A percentile compares a stretch with the other conserved stretches of the same genome.
These are phyloP conservation scores for Populus tremula DNA, from an alignment of 345 rosid genomes.

Conservation along the genomic window DNA sequence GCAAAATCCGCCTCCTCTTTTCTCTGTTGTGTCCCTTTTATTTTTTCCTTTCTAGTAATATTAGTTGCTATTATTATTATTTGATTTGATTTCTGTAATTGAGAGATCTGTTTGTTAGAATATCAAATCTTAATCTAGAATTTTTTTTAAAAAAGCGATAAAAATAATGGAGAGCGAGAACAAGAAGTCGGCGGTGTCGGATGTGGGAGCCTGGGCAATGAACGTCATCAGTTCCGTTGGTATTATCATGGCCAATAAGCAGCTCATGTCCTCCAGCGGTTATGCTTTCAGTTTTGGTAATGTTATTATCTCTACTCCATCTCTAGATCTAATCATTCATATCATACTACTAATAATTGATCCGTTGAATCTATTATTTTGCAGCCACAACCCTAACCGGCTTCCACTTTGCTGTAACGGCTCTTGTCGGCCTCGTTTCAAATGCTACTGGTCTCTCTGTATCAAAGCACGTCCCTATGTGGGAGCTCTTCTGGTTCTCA, in stretches of 20 bases:
- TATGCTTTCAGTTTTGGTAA: constrained; percentile 79
- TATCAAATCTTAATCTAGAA: background rate
- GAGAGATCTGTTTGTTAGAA: background rate
- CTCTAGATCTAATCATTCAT: background rate
- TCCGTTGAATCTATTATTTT: background rate
- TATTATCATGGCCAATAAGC: constrained; percentile 95
- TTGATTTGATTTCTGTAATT: no score
- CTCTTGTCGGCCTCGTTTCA: constrained; percentile 76
- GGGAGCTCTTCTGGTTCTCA: constrained; percentile 98
- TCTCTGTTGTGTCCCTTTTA: background rate
- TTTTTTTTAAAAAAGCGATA: background rate
- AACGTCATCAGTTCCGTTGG: constrained; percentile 90
- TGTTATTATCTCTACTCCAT: background rate
- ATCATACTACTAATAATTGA: background rate
- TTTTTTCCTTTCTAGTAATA: background rate
- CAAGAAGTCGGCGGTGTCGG: constrained; percentile 68
- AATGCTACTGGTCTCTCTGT: constrained; percentile 82
- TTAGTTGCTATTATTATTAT: no score
- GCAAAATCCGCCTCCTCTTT: background rate
- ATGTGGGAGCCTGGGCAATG: constrained; percentile 95
- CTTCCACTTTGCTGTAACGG: constrained; percentile 85
- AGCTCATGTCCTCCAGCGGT: constrained; percentile 81
- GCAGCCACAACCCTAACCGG: constrained; percentile 90
- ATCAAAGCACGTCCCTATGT: constrained; percentile 73
- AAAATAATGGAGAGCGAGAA: constrained; percentile 49